Evolutionary conservation across 352 stramenopile species (phyloP), one percentile per base, ranked within the genome.

Genomic region (Saprolegnia parasitica): DNA sequence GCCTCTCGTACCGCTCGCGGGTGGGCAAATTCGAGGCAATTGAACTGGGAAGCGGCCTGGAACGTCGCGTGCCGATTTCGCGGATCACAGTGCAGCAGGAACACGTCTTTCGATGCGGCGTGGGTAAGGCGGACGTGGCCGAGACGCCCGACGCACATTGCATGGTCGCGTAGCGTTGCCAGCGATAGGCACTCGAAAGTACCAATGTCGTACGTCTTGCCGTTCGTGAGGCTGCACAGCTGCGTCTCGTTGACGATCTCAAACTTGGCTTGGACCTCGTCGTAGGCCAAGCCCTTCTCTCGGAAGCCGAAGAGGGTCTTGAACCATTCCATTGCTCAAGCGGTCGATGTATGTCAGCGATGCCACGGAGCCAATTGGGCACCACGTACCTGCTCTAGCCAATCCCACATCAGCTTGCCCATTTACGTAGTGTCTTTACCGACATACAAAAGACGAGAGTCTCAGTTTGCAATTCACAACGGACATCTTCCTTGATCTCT

Each of bases 21-120:
- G 65, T 49, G 60, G 6, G 68, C 26, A 39, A 80, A 74, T 66
- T 79, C 74, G 20, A 79, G 57, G 35, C 65, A 73, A 60, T 80
- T 80, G 24, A 80, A 76, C 47, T 80, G 75, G 18, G 35, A 68
- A 18, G 75, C 75, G 0, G 65, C 75, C 56, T 80, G 75, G 39
- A 80, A 71, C 15, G 78, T 21, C 40, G 58, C 29, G 56, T 54
- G 0, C 2, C 45, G 54, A 23, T 61, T 50, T 18, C 9, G 6
- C 21, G 4, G 20, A 32, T 75, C 49, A 32, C 60, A 52, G 52
- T 73, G 52, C 20, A 50, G 9, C 5, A 68, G 21, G 39, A 65
- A 65, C 8, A 68, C 49, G 56, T 72, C 66, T 4, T 4, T 39
- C 40, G 58, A 54, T 21, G 58, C 58, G 20, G 39, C 39, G 40